Percentiles rank a stretch among this genome's conserved stretches.
Conservation (phyloP, 2,329 filamentous ascomycete species). For the Fonsecaea multimorphosa region DNA sequence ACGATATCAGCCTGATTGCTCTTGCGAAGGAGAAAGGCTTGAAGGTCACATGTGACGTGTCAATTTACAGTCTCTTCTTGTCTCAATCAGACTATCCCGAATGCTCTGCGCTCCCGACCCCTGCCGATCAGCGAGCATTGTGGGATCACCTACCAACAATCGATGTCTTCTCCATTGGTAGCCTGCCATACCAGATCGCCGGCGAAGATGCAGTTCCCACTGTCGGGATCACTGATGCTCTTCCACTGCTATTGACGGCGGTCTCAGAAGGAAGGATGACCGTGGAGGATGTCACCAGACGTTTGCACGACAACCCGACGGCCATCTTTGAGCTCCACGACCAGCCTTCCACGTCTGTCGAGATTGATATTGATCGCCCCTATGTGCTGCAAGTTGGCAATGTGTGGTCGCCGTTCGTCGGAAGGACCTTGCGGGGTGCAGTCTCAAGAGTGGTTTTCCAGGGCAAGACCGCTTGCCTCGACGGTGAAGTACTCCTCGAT, state of each 20-base stretch:
- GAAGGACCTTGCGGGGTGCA: conserved; percentile 70
- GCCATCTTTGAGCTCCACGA: conserved; percentile 83
- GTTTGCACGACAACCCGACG: conserved; percentile 79
- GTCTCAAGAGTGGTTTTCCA: conserved; percentile 79
- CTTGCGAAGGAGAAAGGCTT: conserved; percentile 82
- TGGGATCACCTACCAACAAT: conserved; percentile 76
- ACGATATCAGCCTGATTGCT: conserved; percentile 77
- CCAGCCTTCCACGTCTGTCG: conserved; percentile 73
- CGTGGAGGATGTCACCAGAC: conserved; percentile 72
- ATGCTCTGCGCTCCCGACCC: conserved; percentile 69
- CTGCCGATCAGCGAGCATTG: conserved; percentile 71
- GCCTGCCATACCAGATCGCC: conserved; percentile 77
- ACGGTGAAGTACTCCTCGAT: conserved; percentile 67
- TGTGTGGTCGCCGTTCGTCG: conserved; percentile 74
- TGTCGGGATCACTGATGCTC: conserved; percentile 72
- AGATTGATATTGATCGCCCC: conserved; percentile 76
- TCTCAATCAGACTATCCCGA: conserved; percentile 73
- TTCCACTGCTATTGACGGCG: conserved; percentile 77
- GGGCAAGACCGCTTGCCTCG: conserved; percentile 74
- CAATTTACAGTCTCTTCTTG: conserved; percentile 78
- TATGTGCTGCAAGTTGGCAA: conserved; percentile 62
- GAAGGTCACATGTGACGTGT: conserved; percentile 81
- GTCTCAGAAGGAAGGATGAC: conserved; percentile 75
- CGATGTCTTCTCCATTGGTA: conserved; percentile 80
- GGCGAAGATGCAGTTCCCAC: conserved; percentile 63